Conservation (phyloP, 805 yeast genomes). For the Nakazawaea anatomiae region DNA sequence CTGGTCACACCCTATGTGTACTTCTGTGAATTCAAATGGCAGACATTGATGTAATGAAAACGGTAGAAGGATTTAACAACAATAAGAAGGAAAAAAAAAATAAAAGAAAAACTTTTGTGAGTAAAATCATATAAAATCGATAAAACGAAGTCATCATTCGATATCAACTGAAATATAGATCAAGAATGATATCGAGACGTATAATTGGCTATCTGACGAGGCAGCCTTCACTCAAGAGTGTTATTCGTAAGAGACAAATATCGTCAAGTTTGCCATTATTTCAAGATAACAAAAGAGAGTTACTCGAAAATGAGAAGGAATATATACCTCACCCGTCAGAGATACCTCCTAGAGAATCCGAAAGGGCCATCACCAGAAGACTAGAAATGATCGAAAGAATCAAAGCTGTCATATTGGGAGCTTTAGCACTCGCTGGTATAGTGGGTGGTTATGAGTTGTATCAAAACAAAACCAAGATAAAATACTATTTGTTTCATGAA, state of each 20-base stretch:
- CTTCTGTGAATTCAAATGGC: too few relatives aligned
- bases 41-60: too few relatives aligned
- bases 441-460: slow-evolving; percentile 34
- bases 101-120: too few relatives aligned
- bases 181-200: too few relatives aligned
- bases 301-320: neutral
- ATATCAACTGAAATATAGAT: too few relatives aligned
- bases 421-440: slow-evolving; percentile 30
- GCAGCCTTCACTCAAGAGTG: neutral
- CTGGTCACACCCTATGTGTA: too few relatives aligned
- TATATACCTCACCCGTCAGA: neutral
- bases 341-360: neutral
- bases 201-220: too few relatives aligned
- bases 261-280: neutral
- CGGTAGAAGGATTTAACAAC: too few relatives aligned
- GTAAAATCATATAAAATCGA: too few relatives aligned
- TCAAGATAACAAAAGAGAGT: neutral
- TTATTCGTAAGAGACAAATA: neutral
- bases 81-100: too few relatives aligned
- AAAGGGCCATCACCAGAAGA: slow-evolving; percentile 20
- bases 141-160: too few relatives aligned
- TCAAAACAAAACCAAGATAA: slow-evolving; percentile 34
- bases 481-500: slow-evolving; percentile 26
- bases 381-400: slow-evolving; percentile 37
- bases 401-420: slow-evolving; percentile 39